Conservation (phyloP, 139 green algal species). For the Chlorella sp. region DNA sequence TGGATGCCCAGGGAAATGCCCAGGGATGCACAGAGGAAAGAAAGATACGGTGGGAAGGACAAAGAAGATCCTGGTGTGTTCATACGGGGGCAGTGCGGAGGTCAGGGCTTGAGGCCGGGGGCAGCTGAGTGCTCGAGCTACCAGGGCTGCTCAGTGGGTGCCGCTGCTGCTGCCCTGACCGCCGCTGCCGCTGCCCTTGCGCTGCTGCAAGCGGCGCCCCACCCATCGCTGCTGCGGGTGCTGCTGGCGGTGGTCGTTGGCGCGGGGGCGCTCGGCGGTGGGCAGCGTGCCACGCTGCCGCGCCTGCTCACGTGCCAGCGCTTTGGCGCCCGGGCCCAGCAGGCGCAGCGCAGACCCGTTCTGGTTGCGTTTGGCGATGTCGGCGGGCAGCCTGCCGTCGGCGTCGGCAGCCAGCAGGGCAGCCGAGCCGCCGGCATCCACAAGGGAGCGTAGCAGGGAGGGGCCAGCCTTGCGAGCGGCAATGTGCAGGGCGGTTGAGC, state of each 20-base stretch:
- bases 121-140: neutral
- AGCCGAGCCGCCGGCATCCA: slow-evolving; percentile 44
- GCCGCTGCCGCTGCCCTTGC: neutral
- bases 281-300: slow-evolving; percentile 13
- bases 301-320: neutral
- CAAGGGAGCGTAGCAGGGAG: slow-evolving; percentile 59
- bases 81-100: neutral
- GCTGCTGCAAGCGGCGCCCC: slow-evolving; percentile 39
- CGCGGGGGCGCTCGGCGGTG: slow-evolving; percentile 10
- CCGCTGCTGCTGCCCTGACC: neutral
- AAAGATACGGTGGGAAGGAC: too few relatives aligned
- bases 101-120: too few relatives aligned
- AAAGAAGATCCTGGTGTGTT: neutral
- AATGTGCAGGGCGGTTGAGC: slow-evolving; percentile 40
- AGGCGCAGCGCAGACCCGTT: slow-evolving; percentile 31
- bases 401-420: slow-evolving; percentile 1
- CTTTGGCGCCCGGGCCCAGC: neutral
- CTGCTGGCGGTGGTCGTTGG: slow-evolving; percentile 2
- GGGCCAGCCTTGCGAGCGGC: slow-evolving; percentile 73
- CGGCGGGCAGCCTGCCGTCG: slow-evolving; percentile 34
- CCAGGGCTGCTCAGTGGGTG: neutral
- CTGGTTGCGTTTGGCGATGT: slow-evolving; percentile 34
- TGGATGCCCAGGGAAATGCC: too few relatives aligned
- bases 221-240: slow-evolving; percentile 28
- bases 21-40: too few relatives aligned